Evolutionary conservation across 768 basidiomycete genomes (phyloP).

Genomic region (Mycena filopes): DNA sequence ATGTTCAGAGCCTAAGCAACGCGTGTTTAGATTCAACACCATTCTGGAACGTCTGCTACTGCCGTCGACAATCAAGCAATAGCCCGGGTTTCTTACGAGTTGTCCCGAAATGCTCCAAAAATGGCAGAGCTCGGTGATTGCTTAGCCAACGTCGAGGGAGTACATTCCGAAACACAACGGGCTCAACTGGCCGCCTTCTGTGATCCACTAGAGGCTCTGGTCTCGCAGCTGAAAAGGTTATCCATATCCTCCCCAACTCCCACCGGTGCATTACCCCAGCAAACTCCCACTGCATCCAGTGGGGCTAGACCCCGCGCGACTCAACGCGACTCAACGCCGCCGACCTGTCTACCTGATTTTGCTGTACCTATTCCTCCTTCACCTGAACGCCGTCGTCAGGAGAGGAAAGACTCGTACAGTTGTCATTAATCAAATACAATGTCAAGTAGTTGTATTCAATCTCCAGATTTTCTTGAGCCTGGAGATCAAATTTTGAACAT

Average conservation of each 20-base stretch:
- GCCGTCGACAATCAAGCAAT: conserved; percentile 9
- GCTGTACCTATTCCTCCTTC: neutral
- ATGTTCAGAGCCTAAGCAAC: neutral
- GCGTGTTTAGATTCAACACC: neutral
- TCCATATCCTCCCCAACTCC: neutral
- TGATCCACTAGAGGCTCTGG: neutral
- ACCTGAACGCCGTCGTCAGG: neutral
- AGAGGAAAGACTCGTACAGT: neutral
- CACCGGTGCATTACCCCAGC: neutral
- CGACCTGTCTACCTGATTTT: too few relatives aligned
- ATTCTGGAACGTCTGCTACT: neutral
- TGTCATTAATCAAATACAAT: neutral
- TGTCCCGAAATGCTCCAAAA: conserved; percentile 7
- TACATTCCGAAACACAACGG: neutral
- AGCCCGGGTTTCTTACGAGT: neutral
- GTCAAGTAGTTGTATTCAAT: neutral
- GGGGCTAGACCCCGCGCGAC: too few relatives aligned
- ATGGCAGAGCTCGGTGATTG: neutral
- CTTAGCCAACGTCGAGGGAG: neutral
- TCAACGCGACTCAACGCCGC: neutral
- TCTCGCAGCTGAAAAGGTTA: neutral
- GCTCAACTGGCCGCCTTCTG: neutral
- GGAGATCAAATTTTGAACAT: too few relatives aligned
- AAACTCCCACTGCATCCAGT: too few relatives aligned
- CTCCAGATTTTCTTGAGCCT: too few relatives aligned